Percentiles rank a stretch among this genome's conserved stretches.
Conservation (phyloP, 1,284 basidiomycete genomes). For the Leccinum laetum region DNA sequence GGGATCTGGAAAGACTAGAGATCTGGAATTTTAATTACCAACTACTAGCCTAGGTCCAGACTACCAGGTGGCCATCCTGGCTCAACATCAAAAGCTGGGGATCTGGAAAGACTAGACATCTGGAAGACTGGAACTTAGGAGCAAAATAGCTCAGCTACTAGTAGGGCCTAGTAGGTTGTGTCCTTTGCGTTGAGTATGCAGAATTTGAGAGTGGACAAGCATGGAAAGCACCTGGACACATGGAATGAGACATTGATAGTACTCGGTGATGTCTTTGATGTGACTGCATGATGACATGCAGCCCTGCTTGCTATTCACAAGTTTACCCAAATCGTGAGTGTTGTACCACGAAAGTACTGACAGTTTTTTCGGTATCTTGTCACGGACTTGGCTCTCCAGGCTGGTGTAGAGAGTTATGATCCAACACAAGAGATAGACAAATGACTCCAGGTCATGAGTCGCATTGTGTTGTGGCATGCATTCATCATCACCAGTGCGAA, state of each 20-base stretch:
- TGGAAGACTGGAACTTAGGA: too few species aligned
- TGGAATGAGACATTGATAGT: background rate
- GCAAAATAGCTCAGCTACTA: too few species aligned
- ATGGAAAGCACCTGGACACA: background rate
- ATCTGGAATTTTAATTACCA: too few species aligned
- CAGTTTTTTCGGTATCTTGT: background rate
- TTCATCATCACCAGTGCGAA: background rate
- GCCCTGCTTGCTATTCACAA: background rate
- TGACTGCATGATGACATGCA: background rate
- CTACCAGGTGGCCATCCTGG: too few species aligned
- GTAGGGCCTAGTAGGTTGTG: background rate
- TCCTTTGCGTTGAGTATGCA: background rate
- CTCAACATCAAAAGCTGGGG: too few species aligned
- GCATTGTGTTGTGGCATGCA: background rate
- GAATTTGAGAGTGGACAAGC: background rate
- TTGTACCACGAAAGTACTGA: background rate
- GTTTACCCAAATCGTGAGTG: background rate
- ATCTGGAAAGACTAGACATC: too few species aligned
- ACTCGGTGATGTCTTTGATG: background rate
- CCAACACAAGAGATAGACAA: background rate
- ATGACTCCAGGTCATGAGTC: background rate
- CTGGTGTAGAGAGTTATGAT: background rate
- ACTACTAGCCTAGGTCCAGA: too few species aligned
- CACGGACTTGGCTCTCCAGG: background rate
- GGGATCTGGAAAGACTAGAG: too few species aligned